Percentiles rank a stretch among this genome's conserved stretches.
Conservation (phyloP, 257 asterid species). For the Capsicum baccatum region DNA sequence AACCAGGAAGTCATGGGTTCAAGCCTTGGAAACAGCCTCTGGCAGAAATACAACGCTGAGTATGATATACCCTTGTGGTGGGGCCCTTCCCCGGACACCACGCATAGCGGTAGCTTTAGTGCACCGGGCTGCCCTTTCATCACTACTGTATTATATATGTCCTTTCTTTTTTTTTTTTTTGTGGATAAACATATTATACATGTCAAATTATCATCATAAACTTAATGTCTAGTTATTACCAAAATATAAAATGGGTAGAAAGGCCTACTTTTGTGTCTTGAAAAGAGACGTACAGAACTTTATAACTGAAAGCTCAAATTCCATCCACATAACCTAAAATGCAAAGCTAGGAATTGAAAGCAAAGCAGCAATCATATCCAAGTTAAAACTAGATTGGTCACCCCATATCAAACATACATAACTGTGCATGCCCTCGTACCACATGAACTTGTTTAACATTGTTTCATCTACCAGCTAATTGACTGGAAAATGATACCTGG, state of each 20-base stretch:
- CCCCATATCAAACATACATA: background rate
- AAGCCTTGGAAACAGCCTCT: no score
- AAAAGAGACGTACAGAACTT: background rate
- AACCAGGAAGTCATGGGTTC: no score
- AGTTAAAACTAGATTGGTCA: constrained; percentile 1
- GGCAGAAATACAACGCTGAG: no score
- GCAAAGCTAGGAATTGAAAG: background rate
- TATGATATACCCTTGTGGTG: no score
- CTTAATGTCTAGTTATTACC: background rate
- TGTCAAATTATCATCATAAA: background rate
- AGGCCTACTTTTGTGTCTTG: background rate
- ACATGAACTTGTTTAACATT: background rate
- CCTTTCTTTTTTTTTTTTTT: background rate
- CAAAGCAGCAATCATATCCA: background rate
- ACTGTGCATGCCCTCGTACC: background rate
- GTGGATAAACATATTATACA: background rate
- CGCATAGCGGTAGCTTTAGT: no score
- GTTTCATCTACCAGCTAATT: background rate
- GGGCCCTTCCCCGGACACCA: no score
- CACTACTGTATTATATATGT: background rate
- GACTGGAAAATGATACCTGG: constrained; percentile 61
- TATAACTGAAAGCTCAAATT: background rate
- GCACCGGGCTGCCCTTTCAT: background rate
- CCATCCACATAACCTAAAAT: background rate
- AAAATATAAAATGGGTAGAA: background rate